phyloP scores from a whole-genome alignment of 1,139 yeast species.

The Hansenula sp. region DNA sequence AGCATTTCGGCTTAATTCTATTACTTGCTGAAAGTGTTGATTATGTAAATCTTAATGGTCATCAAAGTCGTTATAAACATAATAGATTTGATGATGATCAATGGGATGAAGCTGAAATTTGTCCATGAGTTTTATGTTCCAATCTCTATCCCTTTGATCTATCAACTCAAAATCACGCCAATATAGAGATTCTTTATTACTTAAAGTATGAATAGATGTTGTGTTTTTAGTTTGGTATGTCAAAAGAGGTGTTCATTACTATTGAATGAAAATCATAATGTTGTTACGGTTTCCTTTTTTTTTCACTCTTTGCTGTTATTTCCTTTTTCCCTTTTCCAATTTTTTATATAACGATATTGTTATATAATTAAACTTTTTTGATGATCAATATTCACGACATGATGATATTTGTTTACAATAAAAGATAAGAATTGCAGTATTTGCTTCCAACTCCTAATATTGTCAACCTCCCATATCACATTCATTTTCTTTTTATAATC shows the following conservation, averaged over 20 bases:
- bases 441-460: no score
- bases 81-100: conserved; percentile 53
- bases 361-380: no score
- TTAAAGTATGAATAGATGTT: background rate
- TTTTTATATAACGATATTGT: no score
- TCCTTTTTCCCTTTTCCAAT: background rate
- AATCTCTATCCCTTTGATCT: no score
- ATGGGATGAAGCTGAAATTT: conserved; percentile 76
- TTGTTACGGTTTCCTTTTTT: background rate
- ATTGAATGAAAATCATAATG: background rate
- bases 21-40: conserved; percentile 75
- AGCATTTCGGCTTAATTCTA: conserved; percentile 67
- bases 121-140: conserved; percentile 44
- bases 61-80: conserved; percentile 52
- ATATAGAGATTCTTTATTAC: background rate
- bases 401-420: no score
- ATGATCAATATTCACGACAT: no score
- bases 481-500: no score
- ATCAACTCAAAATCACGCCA: background rate
- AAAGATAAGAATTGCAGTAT: no score
- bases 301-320: background rate
- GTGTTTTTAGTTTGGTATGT: background rate
- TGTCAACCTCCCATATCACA: no score
- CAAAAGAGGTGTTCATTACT: background rate
- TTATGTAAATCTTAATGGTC: conserved; percentile 47